Base-by-base conservation (phyloP, 306 rosid genomes). In the Prunus mira region DNA sequence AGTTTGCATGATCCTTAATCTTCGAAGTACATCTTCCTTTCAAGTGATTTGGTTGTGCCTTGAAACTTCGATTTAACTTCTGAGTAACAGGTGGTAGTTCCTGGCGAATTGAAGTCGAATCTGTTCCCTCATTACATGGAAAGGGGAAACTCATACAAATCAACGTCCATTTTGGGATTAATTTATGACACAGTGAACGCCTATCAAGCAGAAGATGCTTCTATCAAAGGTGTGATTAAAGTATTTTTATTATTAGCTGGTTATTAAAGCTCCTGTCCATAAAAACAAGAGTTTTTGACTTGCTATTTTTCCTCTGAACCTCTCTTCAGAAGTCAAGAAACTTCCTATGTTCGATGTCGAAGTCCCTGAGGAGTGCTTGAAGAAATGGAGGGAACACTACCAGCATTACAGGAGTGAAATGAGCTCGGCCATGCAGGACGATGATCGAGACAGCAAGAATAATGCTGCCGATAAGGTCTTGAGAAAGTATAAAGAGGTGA, bases 121-220 rank as follows among this genome's bases (percentile, higher is more conserved):
- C 5, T 10, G 38, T 88, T 79, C 41, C 98, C 97, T 0, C 98
- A 94, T 75, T 90, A 88, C 47, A 83, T 90, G 97, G 93, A 66
- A 61, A 88, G 41, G 81, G 74, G 63, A 0, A 79, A 51, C 3
- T 82, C 85, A 4, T 90, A 74, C 68, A 80, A 69, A 30, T 94
- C 97, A 18, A 84, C 87, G 41, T 90, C 93, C 24, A 77, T 94
- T 76, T 56, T 94, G 74, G 97, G 96, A 69, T 47, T 18, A 71
- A 91, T 94, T 65, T 94, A 81, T 45, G 89, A 94, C 65, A 80
- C 71, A 20, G 97, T 89, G 77, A 2, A 34, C 52, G 27, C 15
- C 24, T 81, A 77, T 84, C 86, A 82, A 74, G 46, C 46, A 54
- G 79, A 85, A 28, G 82, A 80, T 69, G 3, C 3, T 9, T 70